These are phyloP conservation scores for Porphyrellus cyaneotinctus DNA, from an alignment of 768 basidiomycete genomes.

Conservation along the genomic window DNA sequence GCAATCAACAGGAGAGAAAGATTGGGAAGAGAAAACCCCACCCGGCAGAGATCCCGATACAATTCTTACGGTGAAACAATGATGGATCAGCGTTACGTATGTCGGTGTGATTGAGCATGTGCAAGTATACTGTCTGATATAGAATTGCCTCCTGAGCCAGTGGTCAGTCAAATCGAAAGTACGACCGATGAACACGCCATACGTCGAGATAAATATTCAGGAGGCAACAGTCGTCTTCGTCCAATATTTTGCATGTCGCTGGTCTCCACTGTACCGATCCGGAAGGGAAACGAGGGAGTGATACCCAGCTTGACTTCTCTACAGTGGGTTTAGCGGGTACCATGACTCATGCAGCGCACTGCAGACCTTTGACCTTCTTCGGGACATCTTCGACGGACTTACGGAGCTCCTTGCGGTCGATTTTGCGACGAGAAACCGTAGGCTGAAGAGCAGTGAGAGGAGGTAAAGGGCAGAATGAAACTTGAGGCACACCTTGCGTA, in stretches of 20 bases:
- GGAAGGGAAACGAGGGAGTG: conserved; percentile 47
- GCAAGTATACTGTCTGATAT: conserved; percentile 69
- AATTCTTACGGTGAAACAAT: conserved; percentile 72
- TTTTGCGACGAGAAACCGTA: conserved; percentile 46
- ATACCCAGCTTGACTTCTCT: conserved; percentile 77
- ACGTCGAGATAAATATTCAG: conserved; percentile 77
- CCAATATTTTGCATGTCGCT: conserved; percentile 65
- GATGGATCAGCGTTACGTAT: conserved; percentile 74
- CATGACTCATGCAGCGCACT: not conserved
- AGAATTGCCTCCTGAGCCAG: conserved; percentile 59
- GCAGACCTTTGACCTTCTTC: conserved; percentile 59
- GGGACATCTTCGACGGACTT: conserved; percentile 40
- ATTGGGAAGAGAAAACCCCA: conserved; percentile 29
- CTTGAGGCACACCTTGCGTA: conserved; percentile 52
- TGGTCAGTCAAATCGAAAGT: conserved; percentile 10
- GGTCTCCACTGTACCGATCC: conserved; percentile 65
- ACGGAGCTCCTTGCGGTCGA: conserved; percentile 46
- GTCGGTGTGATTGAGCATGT: conserved; percentile 74
- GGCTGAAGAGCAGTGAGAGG: conserved; percentile 35
- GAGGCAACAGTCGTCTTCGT: conserved; percentile 63
- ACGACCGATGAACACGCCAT: conserved; percentile 21
- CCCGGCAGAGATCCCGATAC: conserved; percentile 65
- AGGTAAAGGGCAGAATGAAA: not conserved
- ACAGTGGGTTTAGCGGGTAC: conserved; percentile 3
- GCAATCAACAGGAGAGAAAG: conserved; percentile 6